Percentiles rank a stretch among this genome's conserved stretches.
Conservation (phyloP, 1,284 basidiomycete species). For the Heliocybe sulcata region DNA sequence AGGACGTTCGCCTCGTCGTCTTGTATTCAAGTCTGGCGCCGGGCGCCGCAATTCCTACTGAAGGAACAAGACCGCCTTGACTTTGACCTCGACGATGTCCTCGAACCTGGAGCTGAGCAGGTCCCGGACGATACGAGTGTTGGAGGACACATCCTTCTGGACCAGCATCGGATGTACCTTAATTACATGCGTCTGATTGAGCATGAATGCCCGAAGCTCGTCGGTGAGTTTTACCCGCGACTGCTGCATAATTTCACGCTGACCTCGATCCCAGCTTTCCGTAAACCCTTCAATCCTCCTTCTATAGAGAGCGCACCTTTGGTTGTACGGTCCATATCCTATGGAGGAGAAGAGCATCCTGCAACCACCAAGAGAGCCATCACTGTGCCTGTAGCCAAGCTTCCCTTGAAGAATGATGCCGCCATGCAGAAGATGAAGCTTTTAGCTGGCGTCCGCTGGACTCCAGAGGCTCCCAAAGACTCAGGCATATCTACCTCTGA, state of each 20-base stretch:
- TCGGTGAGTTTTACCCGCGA: conserved; percentile 46
- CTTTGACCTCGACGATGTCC: conserved; percentile 11
- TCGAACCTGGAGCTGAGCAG: conserved; percentile 8
- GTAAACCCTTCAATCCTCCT: conserved; percentile 70
- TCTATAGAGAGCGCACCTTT: conserved; percentile 43
- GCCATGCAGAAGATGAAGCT: conserved; percentile 78
- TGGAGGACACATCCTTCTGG: conserved; percentile 60
- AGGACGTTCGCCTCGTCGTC: neutral
- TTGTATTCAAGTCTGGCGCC: neutral
- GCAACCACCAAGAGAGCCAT: conserved; percentile 63
- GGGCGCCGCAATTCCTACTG: neutral
- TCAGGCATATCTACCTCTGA: conserved; percentile 42
- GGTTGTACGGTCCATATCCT: conserved; percentile 69
- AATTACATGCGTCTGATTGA: conserved; percentile 78
- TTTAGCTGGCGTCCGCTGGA: conserved; percentile 80
- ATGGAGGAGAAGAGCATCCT: conserved; percentile 70
- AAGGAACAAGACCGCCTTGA: neutral
- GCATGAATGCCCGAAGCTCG: conserved; percentile 75
- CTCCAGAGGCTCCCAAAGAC: conserved; percentile 61
- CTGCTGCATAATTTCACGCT: conserved; percentile 6
- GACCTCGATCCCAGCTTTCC: conserved; percentile 46
- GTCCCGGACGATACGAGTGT: conserved; percentile 50
- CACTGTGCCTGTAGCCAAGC: conserved; percentile 62
- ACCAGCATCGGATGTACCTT: conserved; percentile 62
- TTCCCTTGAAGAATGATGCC: conserved; percentile 53